Evolutionary conservation across 2,329 filamentous ascomycete species (phyloP).

Genomic region (Cladosporium austrohemisphaericum): DNA sequence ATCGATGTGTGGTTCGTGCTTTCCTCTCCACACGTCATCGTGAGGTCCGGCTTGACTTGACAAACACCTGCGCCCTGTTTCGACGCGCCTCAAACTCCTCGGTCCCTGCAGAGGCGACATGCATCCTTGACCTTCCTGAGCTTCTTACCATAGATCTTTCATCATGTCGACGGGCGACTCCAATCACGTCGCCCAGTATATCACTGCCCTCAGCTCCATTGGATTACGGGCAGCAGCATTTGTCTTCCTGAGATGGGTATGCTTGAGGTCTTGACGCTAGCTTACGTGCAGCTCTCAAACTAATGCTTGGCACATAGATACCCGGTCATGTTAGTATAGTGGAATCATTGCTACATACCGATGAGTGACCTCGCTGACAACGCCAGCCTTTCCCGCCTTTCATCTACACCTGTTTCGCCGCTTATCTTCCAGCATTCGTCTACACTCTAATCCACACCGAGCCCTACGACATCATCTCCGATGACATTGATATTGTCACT

Average conservation of each 20-base stretch:
- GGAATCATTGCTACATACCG: too few relatives aligned
- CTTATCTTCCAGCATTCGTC: constrained; percentile 44
- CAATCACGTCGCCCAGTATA: constrained; percentile 18
- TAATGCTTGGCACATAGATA: constrained; percentile 24
- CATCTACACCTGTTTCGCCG: constrained; percentile 37
- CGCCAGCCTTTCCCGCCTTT: constrained; percentile 30
- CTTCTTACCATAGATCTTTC: too few relatives aligned
- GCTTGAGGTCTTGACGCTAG: background rate
- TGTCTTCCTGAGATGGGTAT: constrained; percentile 37
- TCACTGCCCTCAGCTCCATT: constrained; percentile 27
- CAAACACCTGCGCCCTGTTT: too few relatives aligned
- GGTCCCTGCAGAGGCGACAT: too few relatives aligned
- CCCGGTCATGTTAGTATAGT: constrained; percentile 34
- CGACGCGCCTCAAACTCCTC: too few relatives aligned
- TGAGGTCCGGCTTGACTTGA: too few relatives aligned
- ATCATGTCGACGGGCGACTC: constrained; percentile 12
- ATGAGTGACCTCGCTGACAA: too few relatives aligned
- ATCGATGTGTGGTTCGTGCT: too few relatives aligned
- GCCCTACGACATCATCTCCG: constrained; percentile 32
- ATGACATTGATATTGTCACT: constrained; percentile 37
- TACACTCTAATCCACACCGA: constrained; percentile 29
- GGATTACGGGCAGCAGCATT: constrained; percentile 28
- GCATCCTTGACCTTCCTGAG: too few relatives aligned
- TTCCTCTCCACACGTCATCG: too few relatives aligned
- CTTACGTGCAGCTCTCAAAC: constrained; percentile 8